A percentile compares a stretch with the other conserved stretches of the same genome.
Conservation (phyloP, 768 basidiomycete species). For the Mrakia hoshinonis region DNA sequence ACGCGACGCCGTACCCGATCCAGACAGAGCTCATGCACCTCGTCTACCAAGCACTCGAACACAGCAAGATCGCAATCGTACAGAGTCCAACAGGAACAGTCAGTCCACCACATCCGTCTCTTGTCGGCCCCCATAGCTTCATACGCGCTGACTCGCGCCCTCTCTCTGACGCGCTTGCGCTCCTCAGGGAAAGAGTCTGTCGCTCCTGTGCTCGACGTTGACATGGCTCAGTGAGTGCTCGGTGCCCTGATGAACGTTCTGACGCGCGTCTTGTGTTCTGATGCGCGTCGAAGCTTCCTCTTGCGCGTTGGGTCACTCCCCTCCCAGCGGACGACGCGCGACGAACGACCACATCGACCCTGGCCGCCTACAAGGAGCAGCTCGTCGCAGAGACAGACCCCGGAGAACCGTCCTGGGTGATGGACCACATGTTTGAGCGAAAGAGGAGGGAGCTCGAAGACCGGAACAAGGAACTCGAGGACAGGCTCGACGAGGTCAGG, state of each 20-base stretch:
- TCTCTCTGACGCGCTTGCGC: not conserved
- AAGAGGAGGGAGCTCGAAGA: constrained; percentile 59
- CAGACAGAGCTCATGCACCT: constrained; percentile 82
- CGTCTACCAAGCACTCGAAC: constrained; percentile 69
- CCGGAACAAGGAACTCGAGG: constrained; percentile 30
- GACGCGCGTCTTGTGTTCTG: not conserved
- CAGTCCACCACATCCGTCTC: constrained; percentile 34
- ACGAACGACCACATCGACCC: constrained; percentile 24
- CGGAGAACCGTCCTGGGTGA: constrained; percentile 64
- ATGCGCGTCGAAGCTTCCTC: not conserved
- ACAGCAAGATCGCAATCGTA: constrained; percentile 63
- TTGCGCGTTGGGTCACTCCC: not conserved
- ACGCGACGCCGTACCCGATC: constrained; percentile 68
- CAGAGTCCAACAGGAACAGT: constrained; percentile 88
- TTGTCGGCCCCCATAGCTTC: too few relatives aligned
- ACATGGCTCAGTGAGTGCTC: constrained; percentile 4
- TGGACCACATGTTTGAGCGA: constrained; percentile 60
- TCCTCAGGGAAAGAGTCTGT: constrained; percentile 68
- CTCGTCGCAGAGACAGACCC: not conserved
- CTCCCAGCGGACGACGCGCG: constrained; percentile 14
- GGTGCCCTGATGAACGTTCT: not conserved
- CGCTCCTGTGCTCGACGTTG: constrained; percentile 9
- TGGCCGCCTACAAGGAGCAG: constrained; percentile 10
- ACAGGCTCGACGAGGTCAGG: not conserved
- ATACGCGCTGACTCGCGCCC: not conserved